Percentiles rank a stretch among this genome's conserved stretches.
phyloP scores from a whole-genome alignment of 192 early-diverging fungal genomes.

The Mortierella alpina region DNA sequence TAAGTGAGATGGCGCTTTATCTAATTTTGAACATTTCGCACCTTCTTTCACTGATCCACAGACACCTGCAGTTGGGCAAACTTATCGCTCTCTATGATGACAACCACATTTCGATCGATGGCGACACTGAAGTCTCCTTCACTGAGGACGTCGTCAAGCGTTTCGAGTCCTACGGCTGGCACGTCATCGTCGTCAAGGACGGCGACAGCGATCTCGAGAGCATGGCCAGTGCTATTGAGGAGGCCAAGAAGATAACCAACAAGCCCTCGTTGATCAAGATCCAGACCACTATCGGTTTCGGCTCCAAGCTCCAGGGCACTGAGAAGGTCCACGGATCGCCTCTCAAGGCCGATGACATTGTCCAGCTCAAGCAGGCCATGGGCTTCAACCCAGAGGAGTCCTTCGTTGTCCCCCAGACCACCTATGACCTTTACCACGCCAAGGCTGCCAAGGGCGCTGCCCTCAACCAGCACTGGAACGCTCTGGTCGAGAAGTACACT shows the following conservation, averaged over 20 bases:
- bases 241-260: conserved; percentile 86
- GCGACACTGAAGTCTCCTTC: conserved; percentile 87
- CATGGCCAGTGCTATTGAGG: conserved; percentile 80
- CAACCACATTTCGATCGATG: conserved; percentile 97
- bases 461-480: conserved; percentile 81
- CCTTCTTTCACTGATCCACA: conserved; percentile 9
- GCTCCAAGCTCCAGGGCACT: conserved; percentile 87
- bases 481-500: conserved; percentile 77
- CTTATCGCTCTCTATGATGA: conserved; percentile 97
- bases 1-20: too few species aligned
- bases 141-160: conserved; percentile 93
- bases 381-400: conserved; percentile 83
- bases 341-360: conserved; percentile 84
- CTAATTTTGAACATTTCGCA: background rate
- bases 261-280: conserved; percentile 93
- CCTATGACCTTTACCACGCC: conserved; percentile 62
- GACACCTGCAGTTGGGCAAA: conserved; percentile 92
- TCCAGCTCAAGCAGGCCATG: conserved; percentile 81
- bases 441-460: conserved; percentile 68
- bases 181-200: conserved; percentile 80
- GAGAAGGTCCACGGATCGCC: conserved; percentile 94
- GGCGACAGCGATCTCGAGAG: conserved; percentile 85
- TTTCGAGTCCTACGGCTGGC: conserved; percentile 96
- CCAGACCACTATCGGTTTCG: conserved; percentile 94
- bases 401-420: conserved; percentile 81